Conservation (phyloP, 2,329 filamentous ascomycete species). For the Metarhizium rileyi region DNA sequence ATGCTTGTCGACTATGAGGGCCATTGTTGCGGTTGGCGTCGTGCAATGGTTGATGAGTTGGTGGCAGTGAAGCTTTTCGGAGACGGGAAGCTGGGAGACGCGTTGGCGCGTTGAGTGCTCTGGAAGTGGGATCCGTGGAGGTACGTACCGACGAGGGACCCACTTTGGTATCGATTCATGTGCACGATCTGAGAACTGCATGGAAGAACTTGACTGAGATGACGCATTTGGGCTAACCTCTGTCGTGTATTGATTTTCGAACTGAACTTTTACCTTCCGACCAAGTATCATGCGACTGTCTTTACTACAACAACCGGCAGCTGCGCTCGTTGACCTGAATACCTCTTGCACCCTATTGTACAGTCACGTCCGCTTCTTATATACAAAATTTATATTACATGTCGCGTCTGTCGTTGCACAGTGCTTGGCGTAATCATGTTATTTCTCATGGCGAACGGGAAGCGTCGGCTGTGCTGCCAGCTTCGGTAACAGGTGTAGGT, state of each 20-base stretch:
- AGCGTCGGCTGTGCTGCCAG: slow-evolving; percentile 24
- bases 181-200: too few species aligned
- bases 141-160: not conserved
- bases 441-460: slow-evolving; percentile 16
- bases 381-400: slow-evolving; percentile 1
- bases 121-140: not conserved
- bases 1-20: slow-evolving; percentile 63
- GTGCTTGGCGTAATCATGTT: not conserved
- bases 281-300: too few species aligned
- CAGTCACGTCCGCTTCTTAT: not conserved
- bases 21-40: slow-evolving; percentile 36
- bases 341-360: not conserved
- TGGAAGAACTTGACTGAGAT: too few species aligned
- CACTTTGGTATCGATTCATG: too few species aligned
- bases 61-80: slow-evolving; percentile 14
- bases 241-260: too few species aligned
- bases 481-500: slow-evolving; percentile 22
- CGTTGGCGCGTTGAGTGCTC: slow-evolving; percentile 30
- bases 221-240: too few species aligned
- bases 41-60: slow-evolving; percentile 8
- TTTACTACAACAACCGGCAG: too few species aligned
- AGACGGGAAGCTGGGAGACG: slow-evolving; percentile 16
- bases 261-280: too few species aligned
- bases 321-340: too few species aligned
- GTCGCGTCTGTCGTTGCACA: not conserved